A percentile compares a stretch with the other conserved stretches of the same genome.
phyloP scores from a whole-genome alignment of 192 early-diverging fungal genomes.

The Diversispora epigaea region DNA sequence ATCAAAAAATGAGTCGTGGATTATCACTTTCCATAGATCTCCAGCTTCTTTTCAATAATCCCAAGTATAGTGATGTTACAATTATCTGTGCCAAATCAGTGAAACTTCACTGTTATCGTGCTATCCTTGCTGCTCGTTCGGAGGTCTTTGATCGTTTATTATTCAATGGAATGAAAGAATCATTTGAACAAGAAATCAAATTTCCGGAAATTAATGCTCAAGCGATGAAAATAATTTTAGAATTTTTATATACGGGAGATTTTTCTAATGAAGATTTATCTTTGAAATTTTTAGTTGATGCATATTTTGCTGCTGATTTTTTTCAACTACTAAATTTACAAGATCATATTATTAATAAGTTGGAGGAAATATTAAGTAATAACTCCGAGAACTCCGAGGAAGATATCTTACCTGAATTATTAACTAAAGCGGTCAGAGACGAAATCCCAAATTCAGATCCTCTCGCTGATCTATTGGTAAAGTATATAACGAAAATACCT shows the following conservation, averaged over 20 bases:
- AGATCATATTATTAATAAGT: neutral
- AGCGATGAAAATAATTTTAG: constrained; percentile 2
- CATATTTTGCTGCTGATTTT: constrained; percentile 4
- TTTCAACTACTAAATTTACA: constrained; percentile 1
- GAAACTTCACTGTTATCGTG: neutral
- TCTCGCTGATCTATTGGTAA: neutral
- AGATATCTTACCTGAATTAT: neutral
- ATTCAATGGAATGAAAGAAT: constrained; percentile 20
- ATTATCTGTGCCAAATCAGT: neutral
- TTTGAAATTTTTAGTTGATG: neutral
- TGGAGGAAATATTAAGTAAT: neutral
- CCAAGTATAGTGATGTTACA: constrained; percentile 1
- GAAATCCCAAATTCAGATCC: neutral
- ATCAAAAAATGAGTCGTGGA: constrained; percentile 8
- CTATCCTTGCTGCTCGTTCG: neutral
- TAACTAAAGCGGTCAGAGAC: neutral
- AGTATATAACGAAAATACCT: neutral
- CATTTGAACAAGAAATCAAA: neutral
- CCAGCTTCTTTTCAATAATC: neutral
- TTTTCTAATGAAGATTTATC: neutral
- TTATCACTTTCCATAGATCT: neutral
- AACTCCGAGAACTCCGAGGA: neutral
- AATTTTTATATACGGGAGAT: constrained; percentile 11
- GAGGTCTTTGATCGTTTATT: constrained; percentile 16
- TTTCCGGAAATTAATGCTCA: neutral